Percentiles rank a stretch among this genome's conserved stretches.
These are phyloP conservation scores for Chalciporus sp. DNA, from an alignment of 1,284 basidiomycete species.

Conservation along the genomic window DNA sequence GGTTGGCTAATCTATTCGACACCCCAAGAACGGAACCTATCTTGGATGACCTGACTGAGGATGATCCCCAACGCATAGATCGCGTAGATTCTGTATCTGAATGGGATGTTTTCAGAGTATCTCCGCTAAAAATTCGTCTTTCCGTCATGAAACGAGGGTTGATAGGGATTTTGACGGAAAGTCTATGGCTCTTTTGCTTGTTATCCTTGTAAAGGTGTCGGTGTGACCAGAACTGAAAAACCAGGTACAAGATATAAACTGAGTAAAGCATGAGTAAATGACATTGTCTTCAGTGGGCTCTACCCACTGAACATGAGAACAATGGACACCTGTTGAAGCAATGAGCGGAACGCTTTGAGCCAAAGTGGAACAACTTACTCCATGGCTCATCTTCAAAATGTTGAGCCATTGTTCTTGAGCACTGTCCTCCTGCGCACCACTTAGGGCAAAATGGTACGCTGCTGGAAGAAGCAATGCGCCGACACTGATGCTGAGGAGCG, in stretches of 20 bases:
- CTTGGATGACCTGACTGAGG: constrained; percentile 13
- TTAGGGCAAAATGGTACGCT: constrained; percentile 70
- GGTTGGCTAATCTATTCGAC: constrained; percentile 10
- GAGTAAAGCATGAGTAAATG: constrained; percentile 8
- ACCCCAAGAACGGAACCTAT: constrained; percentile 6
- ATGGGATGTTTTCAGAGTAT: constrained; percentile 19
- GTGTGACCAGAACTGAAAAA: constrained; percentile 91
- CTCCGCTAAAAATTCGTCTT: constrained; percentile 27
- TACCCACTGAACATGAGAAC: constrained; percentile 70
- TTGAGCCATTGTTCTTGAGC: constrained; percentile 48
- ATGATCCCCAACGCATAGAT: constrained; percentile 16
- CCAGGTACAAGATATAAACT: constrained; percentile 77
- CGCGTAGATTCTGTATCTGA: constrained; percentile 27
- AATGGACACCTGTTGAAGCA: constrained; percentile 53
- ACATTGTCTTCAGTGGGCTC: neutral
- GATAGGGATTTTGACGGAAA: constrained; percentile 40
- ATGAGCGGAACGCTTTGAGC: neutral
- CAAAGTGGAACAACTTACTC: constrained; percentile 50
- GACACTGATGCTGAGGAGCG: constrained; percentile 79
- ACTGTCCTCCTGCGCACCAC: constrained; percentile 37
- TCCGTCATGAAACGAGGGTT: constrained; percentile 33
- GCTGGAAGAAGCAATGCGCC: constrained; percentile 81
- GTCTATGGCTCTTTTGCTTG: constrained; percentile 44
- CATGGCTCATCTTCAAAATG: constrained; percentile 84
- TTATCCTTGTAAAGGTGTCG: constrained; percentile 74